These are phyloP conservation scores for Coffea canephora DNA, from an alignment of 257 asterid genomes.

Conservation along the genomic window DNA sequence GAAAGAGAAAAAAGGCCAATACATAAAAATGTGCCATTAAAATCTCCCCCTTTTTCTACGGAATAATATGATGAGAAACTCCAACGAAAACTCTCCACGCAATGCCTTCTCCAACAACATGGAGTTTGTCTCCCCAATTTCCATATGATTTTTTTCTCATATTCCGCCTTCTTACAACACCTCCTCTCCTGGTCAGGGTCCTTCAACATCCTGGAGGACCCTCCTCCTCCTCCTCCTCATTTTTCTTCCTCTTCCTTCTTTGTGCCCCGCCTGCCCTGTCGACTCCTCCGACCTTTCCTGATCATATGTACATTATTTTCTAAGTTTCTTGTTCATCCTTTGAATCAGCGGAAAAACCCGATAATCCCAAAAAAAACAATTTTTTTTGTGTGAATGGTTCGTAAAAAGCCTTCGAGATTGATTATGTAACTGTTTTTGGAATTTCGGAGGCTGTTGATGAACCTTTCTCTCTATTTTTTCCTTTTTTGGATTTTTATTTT, in stretches of 20 bases:
- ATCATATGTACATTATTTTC: background rate
- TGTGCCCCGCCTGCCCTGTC: background rate
- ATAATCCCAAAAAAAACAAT: background rate
- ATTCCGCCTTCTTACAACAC: conserved; percentile 29
- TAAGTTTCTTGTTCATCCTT: background rate
- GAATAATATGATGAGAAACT: conserved; percentile 32
- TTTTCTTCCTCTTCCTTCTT: background rate
- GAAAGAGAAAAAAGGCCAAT: background rate
- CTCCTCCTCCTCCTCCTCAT: conserved; percentile 19
- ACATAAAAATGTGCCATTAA: conserved; percentile 29
- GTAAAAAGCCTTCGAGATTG: background rate
- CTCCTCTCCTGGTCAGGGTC: conserved; percentile 47
- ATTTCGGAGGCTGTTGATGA: conserved; percentile 4
- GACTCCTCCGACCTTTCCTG: background rate
- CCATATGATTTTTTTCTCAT: conserved; percentile 39
- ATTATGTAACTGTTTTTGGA: background rate
- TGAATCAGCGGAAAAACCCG: background rate
- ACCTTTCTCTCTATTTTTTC: conserved; percentile 1
- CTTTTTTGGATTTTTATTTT: background rate
- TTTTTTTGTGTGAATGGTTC: background rate
- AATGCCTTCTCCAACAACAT: conserved; percentile 30
- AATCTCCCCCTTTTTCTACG: conserved; percentile 54
- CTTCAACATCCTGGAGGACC: conserved; percentile 84
- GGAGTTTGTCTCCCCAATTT: conserved; percentile 19
- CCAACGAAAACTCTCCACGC: conserved; percentile 27